A percentile compares a stretch with the other conserved stretches of the same genome.
phyloP scores from a whole-genome alignment of 805 yeast species.

The Zygotorulaspora florentina region DNA sequence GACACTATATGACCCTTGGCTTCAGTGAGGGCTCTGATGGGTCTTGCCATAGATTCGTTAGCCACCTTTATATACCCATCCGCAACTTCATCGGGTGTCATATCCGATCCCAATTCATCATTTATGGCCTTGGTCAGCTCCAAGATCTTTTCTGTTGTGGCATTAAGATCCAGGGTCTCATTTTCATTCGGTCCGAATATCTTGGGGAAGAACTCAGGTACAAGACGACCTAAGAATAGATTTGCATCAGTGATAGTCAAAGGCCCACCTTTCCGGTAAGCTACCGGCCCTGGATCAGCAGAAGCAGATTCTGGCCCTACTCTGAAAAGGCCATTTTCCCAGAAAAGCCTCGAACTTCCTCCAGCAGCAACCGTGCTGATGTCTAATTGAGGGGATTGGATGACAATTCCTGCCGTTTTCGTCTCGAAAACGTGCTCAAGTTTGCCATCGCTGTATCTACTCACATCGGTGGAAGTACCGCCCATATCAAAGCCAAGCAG shows the following conservation, averaged over 20 bases:
- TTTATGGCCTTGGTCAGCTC: conserved; percentile 57
- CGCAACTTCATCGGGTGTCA: conserved; percentile 66
- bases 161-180: conserved; percentile 57
- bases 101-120: conserved; percentile 33
- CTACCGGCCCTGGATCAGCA: conserved; percentile 87
- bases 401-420: conserved; percentile 74
- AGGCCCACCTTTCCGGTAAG: conserved; percentile 81
- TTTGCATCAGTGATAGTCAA: conserved; percentile 85
- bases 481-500: conserved; percentile 86
- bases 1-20: conserved; percentile 69
- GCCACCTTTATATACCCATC: conserved; percentile 79
- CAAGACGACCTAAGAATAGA: conserved; percentile 61
- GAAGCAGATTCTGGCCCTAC: conserved; percentile 88
- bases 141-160: conserved; percentile 47
- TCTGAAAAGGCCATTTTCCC: conserved; percentile 67
- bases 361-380: conserved; percentile 83
- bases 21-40: conserved; percentile 77
- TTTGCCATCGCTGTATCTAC: conserved; percentile 63
- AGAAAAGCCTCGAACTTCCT: conserved; percentile 66
- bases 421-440: conserved; percentile 81
- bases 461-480: conserved; percentile 83
- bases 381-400: conserved; percentile 80
- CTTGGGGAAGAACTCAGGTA: conserved; percentile 72
- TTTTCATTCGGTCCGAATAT: conserved; percentile 80
- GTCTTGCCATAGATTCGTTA: conserved; percentile 84